Base-by-base conservation (phyloP, 2,329 filamentous ascomycete genomes). In the Ceratocystis smalleyi region DNA sequence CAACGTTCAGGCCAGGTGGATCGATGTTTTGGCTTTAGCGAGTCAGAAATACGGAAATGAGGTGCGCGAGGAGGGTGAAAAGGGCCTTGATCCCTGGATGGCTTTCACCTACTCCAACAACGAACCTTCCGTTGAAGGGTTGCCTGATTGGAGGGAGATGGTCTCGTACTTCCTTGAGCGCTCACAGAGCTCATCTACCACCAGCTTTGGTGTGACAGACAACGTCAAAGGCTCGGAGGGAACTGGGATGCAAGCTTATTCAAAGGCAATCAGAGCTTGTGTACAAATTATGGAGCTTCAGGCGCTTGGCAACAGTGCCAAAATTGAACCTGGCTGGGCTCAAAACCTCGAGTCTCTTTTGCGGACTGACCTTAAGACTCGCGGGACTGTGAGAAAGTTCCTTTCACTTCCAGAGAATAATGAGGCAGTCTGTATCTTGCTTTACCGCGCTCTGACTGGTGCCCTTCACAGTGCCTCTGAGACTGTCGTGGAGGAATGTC, bases 41-140 rank as follows among this genome's bases (percentile, higher is more conserved):
- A 81, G 83, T 61, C 87, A 91, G 71, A 83, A 88, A 57, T 87
- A 97, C 71, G 60, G 30, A 7, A 47, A 61, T 17, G 65, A 66
- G 22, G 85, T 97, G 2, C 75, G 89, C 0, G 94, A 99, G 71
- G 92, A 97, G 75, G 94, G 91, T 1, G 85, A 84, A 67, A 91
- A 90, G 73, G 94, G 94, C 0, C 79, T 96, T 3, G 90, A 96
- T 70, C 82, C 83, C 12, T 81, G 79, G 79, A 80, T 76, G 0
- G 77, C 78, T 66, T 75, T 74, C 62, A 75, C 75, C 24, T 77
- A 81, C 49, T 74, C 77, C 49, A 76, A 73, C n/a, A 70, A 70
- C 43, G 74, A 73, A 49, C 71, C 75, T 2, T 19, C 30, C 7
- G 43, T 49, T 10, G 59, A 62, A 6, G 54, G 71, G 66, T 62